phyloP scores from a whole-genome alignment of 495 filamentous ascomycete genomes.

The Pyrenula massariospora region DNA sequence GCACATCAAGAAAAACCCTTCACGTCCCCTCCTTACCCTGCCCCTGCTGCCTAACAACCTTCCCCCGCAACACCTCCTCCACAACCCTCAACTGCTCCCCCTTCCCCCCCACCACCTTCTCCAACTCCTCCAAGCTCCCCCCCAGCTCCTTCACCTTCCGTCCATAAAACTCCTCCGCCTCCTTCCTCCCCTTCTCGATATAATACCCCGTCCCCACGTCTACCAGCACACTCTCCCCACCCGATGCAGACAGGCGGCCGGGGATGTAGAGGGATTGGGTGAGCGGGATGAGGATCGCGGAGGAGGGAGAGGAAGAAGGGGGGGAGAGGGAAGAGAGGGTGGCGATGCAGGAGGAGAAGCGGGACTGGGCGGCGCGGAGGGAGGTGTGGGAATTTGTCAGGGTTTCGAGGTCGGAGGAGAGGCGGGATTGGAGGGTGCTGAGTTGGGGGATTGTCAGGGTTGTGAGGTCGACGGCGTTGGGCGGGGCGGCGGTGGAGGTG shows the following conservation, averaged over 20 bases:
- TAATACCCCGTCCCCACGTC: conserved; percentile 96
- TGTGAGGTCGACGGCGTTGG: conserved; percentile 45
- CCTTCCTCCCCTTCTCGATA: conserved; percentile 75
- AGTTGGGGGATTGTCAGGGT: conserved; percentile 39
- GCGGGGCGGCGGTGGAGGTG: not conserved
- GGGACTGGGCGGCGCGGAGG: conserved; percentile 75
- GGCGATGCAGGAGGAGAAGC: conserved; percentile 80
- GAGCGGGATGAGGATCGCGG: conserved; percentile 72
- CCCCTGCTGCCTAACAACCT: conserved; percentile 27
- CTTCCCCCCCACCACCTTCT: conserved; percentile 77
- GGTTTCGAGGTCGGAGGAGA: conserved; percentile 90
- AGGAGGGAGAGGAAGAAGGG: conserved; percentile 72
- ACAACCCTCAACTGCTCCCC: conserved; percentile 72
- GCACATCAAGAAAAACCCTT: too few relatives aligned
- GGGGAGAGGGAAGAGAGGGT: conserved; percentile 58
- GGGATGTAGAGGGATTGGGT: conserved; percentile 91
- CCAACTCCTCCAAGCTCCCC: conserved; percentile 69
- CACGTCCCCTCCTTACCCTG: not conserved
- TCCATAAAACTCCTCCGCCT: conserved; percentile 76
- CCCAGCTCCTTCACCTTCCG: conserved; percentile 72
- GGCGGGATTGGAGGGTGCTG: conserved; percentile 74
- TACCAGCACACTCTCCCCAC: conserved; percentile 73
- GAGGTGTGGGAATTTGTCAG: conserved; percentile 80
- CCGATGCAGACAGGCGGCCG: conserved; percentile 49
- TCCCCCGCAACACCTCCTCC: conserved; percentile 65